phyloP scores from a whole-genome alignment of 805 yeast genomes.

The Wickerhamomyces mucosus region DNA sequence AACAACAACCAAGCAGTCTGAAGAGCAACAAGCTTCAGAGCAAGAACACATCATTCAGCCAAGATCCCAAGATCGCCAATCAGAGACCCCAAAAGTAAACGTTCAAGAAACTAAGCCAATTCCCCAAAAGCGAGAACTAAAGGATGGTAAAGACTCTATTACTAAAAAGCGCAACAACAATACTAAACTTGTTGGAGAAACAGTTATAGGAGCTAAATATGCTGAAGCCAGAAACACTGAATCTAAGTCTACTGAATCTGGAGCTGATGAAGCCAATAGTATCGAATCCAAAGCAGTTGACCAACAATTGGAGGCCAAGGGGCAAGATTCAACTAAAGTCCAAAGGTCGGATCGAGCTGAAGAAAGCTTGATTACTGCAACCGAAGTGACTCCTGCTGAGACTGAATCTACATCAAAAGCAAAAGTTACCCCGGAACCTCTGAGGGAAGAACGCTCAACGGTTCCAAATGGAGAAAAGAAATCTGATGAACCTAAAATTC shows the following conservation, averaged over 20 bases:
- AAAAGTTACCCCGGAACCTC: constrained; percentile 4
- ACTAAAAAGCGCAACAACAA: constrained; percentile 4
- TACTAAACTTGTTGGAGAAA: background rate
- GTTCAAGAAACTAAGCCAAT: background rate
- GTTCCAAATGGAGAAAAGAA: background rate
- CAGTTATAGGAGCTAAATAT: constrained; percentile 1
- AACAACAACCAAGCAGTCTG: constrained; percentile 6
- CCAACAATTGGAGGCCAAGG: background rate
- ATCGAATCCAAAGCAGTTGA: background rate
- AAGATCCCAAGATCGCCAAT: constrained; percentile 1
- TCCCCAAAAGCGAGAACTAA: constrained; percentile 7
- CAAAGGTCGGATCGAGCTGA: constrained; percentile 2
- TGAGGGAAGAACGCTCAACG: background rate
- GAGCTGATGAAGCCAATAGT: background rate
- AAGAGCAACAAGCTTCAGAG: constrained; percentile 19
- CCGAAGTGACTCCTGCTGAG: constrained; percentile 1
- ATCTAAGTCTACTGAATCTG: background rate
- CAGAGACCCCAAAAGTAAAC: background rate
- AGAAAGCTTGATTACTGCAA: background rate
- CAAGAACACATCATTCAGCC: constrained; percentile 18
- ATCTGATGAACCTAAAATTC: background rate
- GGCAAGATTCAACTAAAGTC: constrained; percentile 3
- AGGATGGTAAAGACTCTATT: no score
- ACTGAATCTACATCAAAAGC: background rate
- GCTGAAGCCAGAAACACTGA: constrained; percentile 1